Percentiles rank a stretch among this genome's conserved stretches.
Conservation (phyloP, 2,329 filamentous ascomycete genomes). For the Hymenoscyphus occultus region DNA sequence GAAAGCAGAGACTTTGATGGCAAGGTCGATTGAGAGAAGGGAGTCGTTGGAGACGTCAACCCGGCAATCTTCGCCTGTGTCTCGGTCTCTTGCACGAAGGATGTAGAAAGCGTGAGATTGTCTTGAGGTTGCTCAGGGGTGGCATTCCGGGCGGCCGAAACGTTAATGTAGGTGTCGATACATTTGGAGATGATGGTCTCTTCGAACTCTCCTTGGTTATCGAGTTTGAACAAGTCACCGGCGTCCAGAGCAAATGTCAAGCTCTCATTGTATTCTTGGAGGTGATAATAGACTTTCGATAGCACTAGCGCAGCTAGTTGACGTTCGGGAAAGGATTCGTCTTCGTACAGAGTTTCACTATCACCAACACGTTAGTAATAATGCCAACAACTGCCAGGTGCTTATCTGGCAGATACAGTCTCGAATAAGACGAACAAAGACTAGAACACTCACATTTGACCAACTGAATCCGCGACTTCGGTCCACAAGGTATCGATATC, state of each 20-base stretch:
- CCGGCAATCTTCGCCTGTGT: constrained; percentile 56
- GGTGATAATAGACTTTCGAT: constrained; percentile 97
- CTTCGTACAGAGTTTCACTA: constrained; percentile 96
- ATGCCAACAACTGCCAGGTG: not conserved
- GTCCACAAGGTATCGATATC: constrained; percentile 98
- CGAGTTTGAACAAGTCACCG: constrained; percentile 90
- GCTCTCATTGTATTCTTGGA: constrained; percentile 98
- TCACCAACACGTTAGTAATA: constrained; percentile 3
- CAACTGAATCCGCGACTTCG: constrained; percentile 88
- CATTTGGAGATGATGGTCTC: constrained; percentile 99
- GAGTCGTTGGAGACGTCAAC: constrained; percentile 83
- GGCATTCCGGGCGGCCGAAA: constrained; percentile 59
- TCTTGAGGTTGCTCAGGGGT: constrained; percentile 51
- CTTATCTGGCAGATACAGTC: not conserved
- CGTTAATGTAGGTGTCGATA: constrained; percentile 92
- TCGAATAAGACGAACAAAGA: not conserved
- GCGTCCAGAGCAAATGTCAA: constrained; percentile 97
- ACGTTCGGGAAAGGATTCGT: constrained; percentile 89
- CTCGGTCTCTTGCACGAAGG: constrained; percentile 66
- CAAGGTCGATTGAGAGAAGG: constrained; percentile 89
- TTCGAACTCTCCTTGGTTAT: constrained; percentile 90
- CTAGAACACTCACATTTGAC: constrained; percentile 72
- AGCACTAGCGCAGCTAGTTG: constrained; percentile 92
- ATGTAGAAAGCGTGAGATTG: constrained; percentile 61
- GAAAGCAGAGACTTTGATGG: constrained; percentile 96